Percentiles rank a stretch among this genome's conserved stretches.
phyloP scores from a whole-genome alignment of 306 rosid species.

The Cercis canadensis region DNA sequence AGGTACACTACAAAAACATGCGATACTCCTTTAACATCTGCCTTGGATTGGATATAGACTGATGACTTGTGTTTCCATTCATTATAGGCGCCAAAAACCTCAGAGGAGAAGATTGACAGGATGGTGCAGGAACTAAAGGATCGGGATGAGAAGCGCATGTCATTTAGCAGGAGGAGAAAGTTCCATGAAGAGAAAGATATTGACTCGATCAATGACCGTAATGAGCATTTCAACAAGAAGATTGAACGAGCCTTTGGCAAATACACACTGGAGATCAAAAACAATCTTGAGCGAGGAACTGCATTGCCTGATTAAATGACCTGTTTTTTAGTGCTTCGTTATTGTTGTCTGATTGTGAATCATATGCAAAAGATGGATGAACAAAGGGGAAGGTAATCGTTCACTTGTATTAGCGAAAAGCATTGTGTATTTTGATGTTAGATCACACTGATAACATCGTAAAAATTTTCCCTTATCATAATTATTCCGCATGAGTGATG shows the following conservation, averaged over 20 bases:
- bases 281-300: conserved; percentile 98
- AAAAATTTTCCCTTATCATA: not conserved
- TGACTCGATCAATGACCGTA: conserved; percentile 95
- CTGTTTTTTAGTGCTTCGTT: conserved; percentile 22
- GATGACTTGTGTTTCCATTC: conserved; percentile 35
- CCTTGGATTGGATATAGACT: conserved; percentile 1
- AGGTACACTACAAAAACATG: conserved; percentile 56
- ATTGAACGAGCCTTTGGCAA: conserved; percentile 97
- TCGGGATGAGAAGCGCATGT: conserved; percentile 72
- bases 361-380: not conserved
- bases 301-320: conserved; percentile 83
- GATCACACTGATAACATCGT: not conserved
- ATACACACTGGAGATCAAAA: conserved; percentile 96
- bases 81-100: conserved; percentile 71
- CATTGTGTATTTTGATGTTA: too few relatives aligned
- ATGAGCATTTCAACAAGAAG: conserved; percentile 98
- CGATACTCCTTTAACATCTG: conserved; percentile 12
- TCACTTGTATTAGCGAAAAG: not conserved
- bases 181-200: conserved; percentile 96
- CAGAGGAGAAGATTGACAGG: conserved; percentile 85
- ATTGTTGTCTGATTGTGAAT: too few relatives aligned
- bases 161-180: conserved; percentile 90
- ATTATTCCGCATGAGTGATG: too few relatives aligned
- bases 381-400: not conserved
- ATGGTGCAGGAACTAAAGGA: conserved; percentile 97